Percentiles rank a stretch among this genome's conserved stretches.
phyloP scores from a whole-genome alignment of 768 basidiomycete species.

The Lentinula lateritia region DNA sequence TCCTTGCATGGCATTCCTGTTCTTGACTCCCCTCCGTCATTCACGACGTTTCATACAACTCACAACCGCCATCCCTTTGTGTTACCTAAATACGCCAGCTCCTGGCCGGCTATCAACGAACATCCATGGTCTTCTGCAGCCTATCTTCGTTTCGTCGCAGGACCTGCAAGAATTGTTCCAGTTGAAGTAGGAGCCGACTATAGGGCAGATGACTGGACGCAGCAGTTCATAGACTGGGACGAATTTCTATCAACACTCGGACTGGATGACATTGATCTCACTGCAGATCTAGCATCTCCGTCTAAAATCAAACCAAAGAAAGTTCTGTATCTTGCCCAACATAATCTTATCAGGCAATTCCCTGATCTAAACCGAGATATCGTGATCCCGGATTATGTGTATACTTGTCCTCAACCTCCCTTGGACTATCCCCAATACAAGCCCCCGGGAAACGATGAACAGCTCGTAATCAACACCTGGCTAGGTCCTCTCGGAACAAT shows the following conservation, averaged over 20 bases:
- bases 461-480: conserved; percentile 74
- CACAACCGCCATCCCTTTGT: conserved; percentile 63
- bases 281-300: not conserved
- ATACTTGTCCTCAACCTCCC: conserved; percentile 47
- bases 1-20: conserved; percentile 25
- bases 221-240: conserved; percentile 73
- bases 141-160: conserved; percentile 69
- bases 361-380: conserved; percentile 74
- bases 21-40: conserved; percentile 47
- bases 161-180: conserved; percentile 81
- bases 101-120: conserved; percentile 77
- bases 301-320: conserved; percentile 10
- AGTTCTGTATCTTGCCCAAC: conserved; percentile 83
- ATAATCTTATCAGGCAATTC: conserved; percentile 82
- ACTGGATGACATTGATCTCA: conserved; percentile 23
- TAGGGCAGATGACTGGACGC: conserved; percentile 74
- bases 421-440: conserved; percentile 43
- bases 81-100: conserved; percentile 49
- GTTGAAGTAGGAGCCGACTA: conserved; percentile 89
- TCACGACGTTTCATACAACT: conserved; percentile 45
- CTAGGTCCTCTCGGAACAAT: conserved; percentile 73
- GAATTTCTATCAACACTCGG: conserved; percentile 54
- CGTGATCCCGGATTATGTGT: conserved; percentile 84
- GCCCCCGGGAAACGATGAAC: conserved; percentile 62
- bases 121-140: conserved; percentile 64